Base-by-base conservation (phyloP, 148 eudicot species). In the Selenicereus undatus region DNA sequence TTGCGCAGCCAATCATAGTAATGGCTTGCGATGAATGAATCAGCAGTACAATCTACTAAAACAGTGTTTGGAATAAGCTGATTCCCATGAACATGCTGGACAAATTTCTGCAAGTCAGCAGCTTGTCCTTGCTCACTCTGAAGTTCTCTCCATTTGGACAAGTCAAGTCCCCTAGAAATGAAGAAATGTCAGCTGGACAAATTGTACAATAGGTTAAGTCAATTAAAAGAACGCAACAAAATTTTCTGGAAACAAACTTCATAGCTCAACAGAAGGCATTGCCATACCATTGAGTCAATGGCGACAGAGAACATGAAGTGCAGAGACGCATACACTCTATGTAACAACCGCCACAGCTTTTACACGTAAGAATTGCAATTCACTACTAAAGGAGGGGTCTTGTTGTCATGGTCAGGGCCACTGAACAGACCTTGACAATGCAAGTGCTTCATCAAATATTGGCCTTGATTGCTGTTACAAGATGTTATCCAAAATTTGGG, bases 21-120 rank as follows among this genome's bases (percentile, higher is more conserved):
- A 87, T 90, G 91, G 84, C 88, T 91, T 81, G 97, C 97, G 30
- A 96, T 75, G 66, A 76, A 35, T 27, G 97, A 84, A 82, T 94
- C 97, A 62, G 98, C 90, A 30, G 99, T 96, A 84, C 99, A 96
- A 84, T 96, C 99, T 29, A 96, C 97, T 73, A 96, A 73, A 51
- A 89, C 98, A 6, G 93, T 92, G 81, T 94, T 96, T 17, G 99
- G 99, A 72, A 96, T 92, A 78, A 89, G 90, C 88, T 93, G 95
- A 87, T 93, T 96, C 77, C 89, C 92, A 17, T 87, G 94, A 79
- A 96, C 92, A 85, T 91, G 90, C 60, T 92, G 92, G 66, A 89
- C 94, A 88, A 96, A 96, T 82, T 90, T 90, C 75, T 88, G 82
- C 88, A 96, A 69, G 81, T 96, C 93, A 39, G 97, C 94, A n/a